Evolutionary conservation across 176 grass and related monocot species (phyloP).

Genomic region (Triticum aestivum): IWGSC_CS_RefSeq_v2.1 NC_057801.1:733408604-733409103

Average conservation of each 20-base stretch:
- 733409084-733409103: no score
- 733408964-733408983: background rate
- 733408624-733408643: background rate
- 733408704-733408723: constrained; percentile 14
- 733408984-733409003: background rate
- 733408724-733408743: constrained; percentile 26
- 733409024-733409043: background rate
- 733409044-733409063: background rate
- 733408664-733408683: constrained; percentile 21
- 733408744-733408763: constrained; percentile 33
- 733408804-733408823: constrained; percentile 42
- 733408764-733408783: constrained; percentile 41
- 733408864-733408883: constrained; percentile 25
- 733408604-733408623: constrained; percentile 16
- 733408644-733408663: constrained; percentile 2
- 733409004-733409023: background rate
- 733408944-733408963: background rate
- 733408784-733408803: constrained; percentile 26
- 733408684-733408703: constrained; percentile 21
- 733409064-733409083: background rate
- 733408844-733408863: constrained; percentile 27
- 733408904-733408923: constrained; percentile 13
- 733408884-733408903: constrained; percentile 6
- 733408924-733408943: background rate
- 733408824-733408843: constrained; percentile 29